Conservation (phyloP, 2,329 filamentous ascomycete species). For the Camillea tinctor region DNA sequence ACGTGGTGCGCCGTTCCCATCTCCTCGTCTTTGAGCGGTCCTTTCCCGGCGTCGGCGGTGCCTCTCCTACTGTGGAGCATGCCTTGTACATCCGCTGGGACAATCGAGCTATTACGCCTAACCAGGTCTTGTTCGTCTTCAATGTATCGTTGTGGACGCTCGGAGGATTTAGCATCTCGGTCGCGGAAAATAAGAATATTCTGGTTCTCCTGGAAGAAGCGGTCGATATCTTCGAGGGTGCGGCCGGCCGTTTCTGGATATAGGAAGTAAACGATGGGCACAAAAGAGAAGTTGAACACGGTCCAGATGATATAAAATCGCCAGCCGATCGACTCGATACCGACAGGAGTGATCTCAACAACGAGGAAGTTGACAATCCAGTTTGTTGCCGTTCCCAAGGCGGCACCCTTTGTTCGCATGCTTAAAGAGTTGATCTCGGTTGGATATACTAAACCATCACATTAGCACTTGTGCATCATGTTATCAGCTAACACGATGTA, state of each 20-base stretch:
- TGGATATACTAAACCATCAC: constrained; percentile 20
- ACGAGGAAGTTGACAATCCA: constrained; percentile 37
- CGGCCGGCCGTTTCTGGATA: constrained; percentile 49
- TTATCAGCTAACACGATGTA: background rate
- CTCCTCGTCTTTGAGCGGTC: constrained; percentile 8
- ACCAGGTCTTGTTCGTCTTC: constrained; percentile 27
- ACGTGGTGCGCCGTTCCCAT: constrained; percentile 8
- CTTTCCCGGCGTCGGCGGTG: constrained; percentile 5
- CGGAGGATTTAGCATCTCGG: constrained; percentile 23
- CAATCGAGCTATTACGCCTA: constrained; percentile 13
- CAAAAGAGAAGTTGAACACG: constrained; percentile 37
- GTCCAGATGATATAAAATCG: constrained; percentile 52
- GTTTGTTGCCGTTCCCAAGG: constrained; percentile 34
- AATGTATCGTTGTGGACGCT: constrained; percentile 19
- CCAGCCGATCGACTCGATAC: constrained; percentile 44
- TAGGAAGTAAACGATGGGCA: constrained; percentile 45
- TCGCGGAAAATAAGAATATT: constrained; percentile 21
- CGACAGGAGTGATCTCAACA: constrained; percentile 34
- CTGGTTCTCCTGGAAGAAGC: constrained; percentile 28
- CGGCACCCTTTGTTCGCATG: constrained; percentile 35
- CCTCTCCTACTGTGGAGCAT: constrained; percentile 8
- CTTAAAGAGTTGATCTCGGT: constrained; percentile 36
- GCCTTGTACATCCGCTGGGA: constrained; percentile 7
- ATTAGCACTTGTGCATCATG: constrained; percentile 6
- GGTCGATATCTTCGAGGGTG: constrained; percentile 31